Base-by-base conservation (phyloP, 2,329 filamentous ascomycete species). In the Onygenales sp. region DNA sequence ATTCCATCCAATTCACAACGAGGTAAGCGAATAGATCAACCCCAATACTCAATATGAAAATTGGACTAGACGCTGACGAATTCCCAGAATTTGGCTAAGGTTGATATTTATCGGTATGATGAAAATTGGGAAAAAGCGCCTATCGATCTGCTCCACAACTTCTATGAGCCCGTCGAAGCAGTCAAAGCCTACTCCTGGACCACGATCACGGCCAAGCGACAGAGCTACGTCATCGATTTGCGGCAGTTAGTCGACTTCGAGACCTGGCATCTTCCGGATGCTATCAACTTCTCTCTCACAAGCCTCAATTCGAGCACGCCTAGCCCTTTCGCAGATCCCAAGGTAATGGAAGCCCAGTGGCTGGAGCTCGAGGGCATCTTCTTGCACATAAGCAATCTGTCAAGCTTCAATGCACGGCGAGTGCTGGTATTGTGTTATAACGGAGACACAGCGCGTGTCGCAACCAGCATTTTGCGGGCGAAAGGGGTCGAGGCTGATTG, bases 81-180 rank as follows among this genome's bases (percentile, higher is more conserved):
- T 17, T 11, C 9, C 17, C 32, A 78, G 75, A 66, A 70, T 32
- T 67, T 81, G 44, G 67, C 68, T 4, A 68, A 70, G 3, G 76
- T 80, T 17, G 78, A 81, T 54, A 67, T 75, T 4, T 74, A 81
- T 61, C 75, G 74, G 8, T 81, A 81, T 55, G 78, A 81, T 52
- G 76, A 79, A 58, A 70, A 70, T 36, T 81, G 79, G 78, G 78
- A 81, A 60, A 69, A 70, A 4, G 65, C 68, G 2, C 70, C 74
- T 1, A 55, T 67, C 3, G 63, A 70, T 0, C 69, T 71, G 0
- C 62, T 77, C 51, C 67, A 66, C 2, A 62, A 64, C 33, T 74
- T 74, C 54, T 67, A 67, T 54, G 39, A 48, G 14, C 17, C 43
- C 21, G 8, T 21, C 11, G 53, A 52, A 7, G 36, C 31, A 6